A percentile compares a stretch with the other conserved stretches of the same genome.
Evolutionary conservation across 1,284 basidiomycete species (phyloP).

Genomic region (Ustilago vetiveriae): DNA sequence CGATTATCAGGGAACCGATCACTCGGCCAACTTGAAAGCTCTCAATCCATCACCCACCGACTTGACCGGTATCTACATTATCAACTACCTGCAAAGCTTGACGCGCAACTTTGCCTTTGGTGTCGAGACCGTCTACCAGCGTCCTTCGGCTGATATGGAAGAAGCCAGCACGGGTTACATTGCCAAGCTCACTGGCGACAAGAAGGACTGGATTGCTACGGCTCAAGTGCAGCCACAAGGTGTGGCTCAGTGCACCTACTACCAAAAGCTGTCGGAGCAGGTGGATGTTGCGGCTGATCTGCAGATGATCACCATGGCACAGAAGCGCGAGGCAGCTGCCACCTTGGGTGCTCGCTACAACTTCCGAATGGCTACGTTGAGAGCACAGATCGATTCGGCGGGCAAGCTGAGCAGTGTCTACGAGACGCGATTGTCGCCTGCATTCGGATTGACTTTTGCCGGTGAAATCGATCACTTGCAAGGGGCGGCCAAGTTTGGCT

Average conservation of each 20-base stretch:
- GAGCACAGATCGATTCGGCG: conserved; percentile 61
- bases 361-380: conserved; percentile 81
- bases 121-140: conserved; percentile 86
- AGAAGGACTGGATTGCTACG: conserved; percentile 77
- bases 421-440: conserved; percentile 94
- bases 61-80: conserved; percentile 89
- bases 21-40: conserved; percentile 85
- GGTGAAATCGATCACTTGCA: conserved; percentile 99
- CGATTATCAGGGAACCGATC: conserved; percentile 90
- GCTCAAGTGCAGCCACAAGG: conserved; percentile 85
- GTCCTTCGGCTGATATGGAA: conserved; percentile 70
- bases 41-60: conserved; percentile 92
- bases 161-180: conserved; percentile 86
- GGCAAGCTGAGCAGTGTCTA: conserved; percentile 89
- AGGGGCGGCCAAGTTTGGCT: conserved; percentile 86
- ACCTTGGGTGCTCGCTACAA: conserved; percentile 97
- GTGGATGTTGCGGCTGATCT: conserved; percentile 98
- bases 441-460: conserved; percentile 91
- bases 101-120: conserved; percentile 90
- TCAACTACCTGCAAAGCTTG: conserved; percentile 93
- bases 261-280: conserved; percentile 93
- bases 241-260: conserved; percentile 90
- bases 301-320: conserved; percentile 75
- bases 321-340: conserved; percentile 85
- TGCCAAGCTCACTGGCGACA: conserved; percentile 74